These are phyloP conservation scores for Neonectria neomacrospora DNA, from an alignment of 2,329 filamentous ascomycete species.

Conservation along the genomic window DNA sequence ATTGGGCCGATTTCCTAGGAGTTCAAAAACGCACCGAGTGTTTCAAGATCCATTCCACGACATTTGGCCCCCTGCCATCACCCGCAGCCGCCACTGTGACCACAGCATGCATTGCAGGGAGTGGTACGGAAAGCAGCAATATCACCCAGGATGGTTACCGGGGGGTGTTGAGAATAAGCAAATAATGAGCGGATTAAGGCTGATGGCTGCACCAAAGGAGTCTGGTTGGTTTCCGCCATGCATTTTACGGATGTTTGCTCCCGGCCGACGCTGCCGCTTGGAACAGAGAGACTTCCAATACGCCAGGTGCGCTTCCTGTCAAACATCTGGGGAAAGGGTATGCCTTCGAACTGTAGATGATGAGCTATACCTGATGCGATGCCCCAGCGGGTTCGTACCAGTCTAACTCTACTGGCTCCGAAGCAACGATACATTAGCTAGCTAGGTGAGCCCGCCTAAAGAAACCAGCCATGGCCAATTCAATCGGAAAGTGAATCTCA, in stretches of 20 bases:
- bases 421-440: neutral
- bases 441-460: neutral
- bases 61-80: neutral
- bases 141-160: neutral
- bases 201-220: neutral
- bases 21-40: neutral
- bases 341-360: neutral
- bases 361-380: neutral
- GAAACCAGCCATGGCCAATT: neutral
- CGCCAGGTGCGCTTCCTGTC: neutral
- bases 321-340: neutral
- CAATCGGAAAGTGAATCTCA: neutral
- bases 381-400: neutral
- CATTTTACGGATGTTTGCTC: neutral
- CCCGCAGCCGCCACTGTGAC: neutral
- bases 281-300: neutral
- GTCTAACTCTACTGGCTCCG: neutral
- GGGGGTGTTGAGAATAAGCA: neutral
- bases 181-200: neutral
- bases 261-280: neutral
- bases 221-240: constrained; percentile 2
- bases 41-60: neutral
- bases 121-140: neutral
- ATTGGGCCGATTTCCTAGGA: neutral
- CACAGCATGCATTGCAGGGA: neutral